Conservation (phyloP, 805 yeast species). For the Cyberlindnera maritima region DNA sequence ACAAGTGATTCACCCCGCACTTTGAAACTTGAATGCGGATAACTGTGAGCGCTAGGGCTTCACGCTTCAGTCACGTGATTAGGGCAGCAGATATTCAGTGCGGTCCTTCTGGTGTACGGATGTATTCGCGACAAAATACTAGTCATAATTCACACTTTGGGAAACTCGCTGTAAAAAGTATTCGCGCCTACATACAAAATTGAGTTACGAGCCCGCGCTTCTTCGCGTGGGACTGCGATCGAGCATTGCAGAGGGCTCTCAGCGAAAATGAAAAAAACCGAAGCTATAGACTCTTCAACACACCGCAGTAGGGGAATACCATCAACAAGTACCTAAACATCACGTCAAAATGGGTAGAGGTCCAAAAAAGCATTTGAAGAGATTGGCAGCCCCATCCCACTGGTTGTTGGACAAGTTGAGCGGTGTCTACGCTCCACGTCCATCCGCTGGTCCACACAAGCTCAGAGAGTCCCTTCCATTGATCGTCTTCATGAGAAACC, state of each 20-base stretch:
- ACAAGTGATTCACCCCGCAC: neutral
- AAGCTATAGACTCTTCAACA: conserved; percentile 14
- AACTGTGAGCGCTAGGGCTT: no score
- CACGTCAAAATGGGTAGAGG: conserved; percentile 32
- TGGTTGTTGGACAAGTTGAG: conserved; percentile 99
- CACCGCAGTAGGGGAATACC: neutral
- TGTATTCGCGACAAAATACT: neutral
- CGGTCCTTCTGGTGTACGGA: neutral
- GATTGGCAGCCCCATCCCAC: conserved; percentile 99
- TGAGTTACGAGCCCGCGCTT: conserved; percentile 5
- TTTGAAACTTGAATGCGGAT: no score
- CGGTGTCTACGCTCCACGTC: conserved; percentile 99
- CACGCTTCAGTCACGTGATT: conserved; percentile 3
- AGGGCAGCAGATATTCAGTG: neutral
- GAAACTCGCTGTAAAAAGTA: neutral
- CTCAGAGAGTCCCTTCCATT: conserved; percentile 97
- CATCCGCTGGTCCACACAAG: conserved; percentile 99
- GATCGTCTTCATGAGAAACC: conserved; percentile 95
- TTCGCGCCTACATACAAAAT: neutral
- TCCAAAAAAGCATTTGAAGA: conserved; percentile 94
- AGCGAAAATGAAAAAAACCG: conserved; percentile 18
- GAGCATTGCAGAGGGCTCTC: neutral
- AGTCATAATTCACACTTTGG: neutral
- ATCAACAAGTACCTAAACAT: conserved; percentile 8
- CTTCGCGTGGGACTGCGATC: conserved; percentile 8